Percentiles rank a stretch among this genome's conserved stretches.
phyloP scores from a whole-genome alignment of 352 stramenopile species.

The Phytophthora sp. region DNA sequence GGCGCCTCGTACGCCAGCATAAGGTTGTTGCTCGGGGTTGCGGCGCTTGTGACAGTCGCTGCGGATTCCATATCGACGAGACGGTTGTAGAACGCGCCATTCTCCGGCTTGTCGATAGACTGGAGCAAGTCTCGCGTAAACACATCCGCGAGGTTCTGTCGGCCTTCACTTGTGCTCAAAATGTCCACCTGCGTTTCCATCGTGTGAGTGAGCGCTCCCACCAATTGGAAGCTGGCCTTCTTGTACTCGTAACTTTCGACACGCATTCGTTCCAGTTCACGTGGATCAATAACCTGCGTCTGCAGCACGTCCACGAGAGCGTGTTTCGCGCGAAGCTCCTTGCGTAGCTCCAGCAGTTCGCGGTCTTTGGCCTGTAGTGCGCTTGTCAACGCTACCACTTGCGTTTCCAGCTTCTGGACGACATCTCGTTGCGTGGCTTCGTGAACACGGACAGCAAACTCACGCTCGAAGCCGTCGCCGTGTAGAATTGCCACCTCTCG shows the following conservation, averaged over 20 bases:
- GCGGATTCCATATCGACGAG: constrained; percentile 51
- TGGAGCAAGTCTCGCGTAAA: constrained; percentile 71
- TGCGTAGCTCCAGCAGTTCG: constrained; percentile 58
- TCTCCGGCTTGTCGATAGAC: constrained; percentile 69
- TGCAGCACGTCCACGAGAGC: constrained; percentile 46
- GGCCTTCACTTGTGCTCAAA: constrained; percentile 64
- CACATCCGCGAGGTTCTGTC: constrained; percentile 64
- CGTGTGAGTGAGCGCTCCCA: constrained; percentile 44
- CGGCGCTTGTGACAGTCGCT: neutral
- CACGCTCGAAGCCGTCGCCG: constrained; percentile 61
- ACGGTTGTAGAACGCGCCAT: constrained; percentile 68
- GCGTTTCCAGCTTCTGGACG: constrained; percentile 40
- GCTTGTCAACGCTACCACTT: constrained; percentile 40
- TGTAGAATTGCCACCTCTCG: constrained; percentile 63
- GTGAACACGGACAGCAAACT: constrained; percentile 41
- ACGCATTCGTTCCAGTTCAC: constrained; percentile 62
- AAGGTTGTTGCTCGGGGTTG: constrained; percentile 22
- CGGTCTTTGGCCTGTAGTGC: constrained; percentile 52
- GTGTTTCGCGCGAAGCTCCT: constrained; percentile 47
- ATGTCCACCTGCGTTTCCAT: constrained; percentile 70
- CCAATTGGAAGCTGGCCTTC: constrained; percentile 72
- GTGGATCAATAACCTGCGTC: constrained; percentile 54
- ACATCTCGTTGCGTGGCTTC: constrained; percentile 50
- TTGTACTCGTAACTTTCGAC: constrained; percentile 71
- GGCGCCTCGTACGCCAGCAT: constrained; percentile 53